Percentiles rank a stretch among this genome's conserved stretches.
phyloP scores from a whole-genome alignment of 225 moss, liverwort and hornwort species.

The Physcomitrium patens region DNA sequence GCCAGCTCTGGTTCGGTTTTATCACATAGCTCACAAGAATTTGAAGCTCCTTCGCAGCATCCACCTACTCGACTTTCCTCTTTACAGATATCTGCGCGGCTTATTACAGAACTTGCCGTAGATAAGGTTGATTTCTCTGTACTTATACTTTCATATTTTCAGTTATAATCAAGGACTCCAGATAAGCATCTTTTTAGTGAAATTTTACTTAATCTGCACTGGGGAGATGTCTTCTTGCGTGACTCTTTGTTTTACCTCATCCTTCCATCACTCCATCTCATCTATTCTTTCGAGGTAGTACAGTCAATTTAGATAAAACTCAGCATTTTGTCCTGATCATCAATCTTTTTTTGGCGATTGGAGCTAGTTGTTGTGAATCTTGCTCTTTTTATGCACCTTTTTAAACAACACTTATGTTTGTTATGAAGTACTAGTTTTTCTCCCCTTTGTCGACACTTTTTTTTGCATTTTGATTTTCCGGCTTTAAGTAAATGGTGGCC shows the following conservation, averaged over 20 bases:
- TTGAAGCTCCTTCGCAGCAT: conserved; percentile 55
- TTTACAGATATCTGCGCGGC: conserved; percentile 54
- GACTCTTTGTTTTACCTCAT: neutral
- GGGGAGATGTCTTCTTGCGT: neutral
- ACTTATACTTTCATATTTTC: neutral
- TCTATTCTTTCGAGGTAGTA: neutral
- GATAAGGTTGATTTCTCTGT: conserved; percentile 49
- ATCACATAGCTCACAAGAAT: conserved; percentile 53
- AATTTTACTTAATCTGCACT: neutral
- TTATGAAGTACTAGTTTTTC: neutral
- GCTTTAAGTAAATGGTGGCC: conserved; percentile 6
- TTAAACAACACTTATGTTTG: no score
- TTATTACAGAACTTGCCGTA: conserved; percentile 58
- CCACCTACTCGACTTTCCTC: conserved; percentile 62
- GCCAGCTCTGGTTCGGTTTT: conserved; percentile 26
- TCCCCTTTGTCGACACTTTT: neutral
- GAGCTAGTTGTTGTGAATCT: conserved; percentile 5
- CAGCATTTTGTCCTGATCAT: neutral
- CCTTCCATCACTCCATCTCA: neutral
- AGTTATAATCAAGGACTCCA: neutral
- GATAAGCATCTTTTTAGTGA: neutral
- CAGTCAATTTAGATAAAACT: conserved; percentile 1
- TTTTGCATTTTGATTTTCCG: neutral
- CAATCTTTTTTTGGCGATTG: neutral
- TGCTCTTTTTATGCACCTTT: neutral